These are phyloP conservation scores for Paulinella micropora DNA, from an alignment of 78 protist species.

Conservation along the genomic window DNA sequence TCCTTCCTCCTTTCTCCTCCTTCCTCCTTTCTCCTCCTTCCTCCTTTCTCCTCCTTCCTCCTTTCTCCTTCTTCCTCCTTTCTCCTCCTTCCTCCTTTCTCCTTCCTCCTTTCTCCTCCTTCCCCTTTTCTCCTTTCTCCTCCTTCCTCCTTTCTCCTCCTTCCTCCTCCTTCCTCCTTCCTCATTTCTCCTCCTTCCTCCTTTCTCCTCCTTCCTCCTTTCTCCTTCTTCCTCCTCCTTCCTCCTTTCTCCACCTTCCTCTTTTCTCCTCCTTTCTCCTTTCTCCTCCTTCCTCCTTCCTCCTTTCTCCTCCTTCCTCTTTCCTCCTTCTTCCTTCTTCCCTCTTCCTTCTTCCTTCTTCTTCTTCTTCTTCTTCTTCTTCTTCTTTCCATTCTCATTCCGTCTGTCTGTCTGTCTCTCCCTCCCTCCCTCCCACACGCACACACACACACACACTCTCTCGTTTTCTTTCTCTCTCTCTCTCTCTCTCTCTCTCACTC, in stretches of 20 bases:
- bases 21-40: no score
- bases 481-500: neutral
- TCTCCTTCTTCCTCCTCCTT: slow-evolving; percentile 8
- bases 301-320: neutral
- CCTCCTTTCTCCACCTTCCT: no score
- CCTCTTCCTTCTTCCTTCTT: neutral
- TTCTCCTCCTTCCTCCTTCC: neutral
- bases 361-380: neutral
- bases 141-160: neutral
- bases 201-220: neutral
- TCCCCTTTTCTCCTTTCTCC: no score
- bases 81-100: no score
- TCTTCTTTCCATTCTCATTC: no score
- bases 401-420: no score
- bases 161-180: neutral
- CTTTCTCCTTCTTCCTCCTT: no score
- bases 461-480: slow-evolving; percentile 3
- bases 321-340: neutral
- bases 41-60: no score
- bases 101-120: no score
- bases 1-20: no score
- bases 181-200: neutral
- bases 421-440: no score
- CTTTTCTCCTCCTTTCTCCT: slow-evolving; percentile 1
- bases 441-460: neutral